These are phyloP conservation scores for Excoecaria cochinchinensis DNA, from an alignment of 345 rosid genomes.

Conservation along the genomic window DNA sequence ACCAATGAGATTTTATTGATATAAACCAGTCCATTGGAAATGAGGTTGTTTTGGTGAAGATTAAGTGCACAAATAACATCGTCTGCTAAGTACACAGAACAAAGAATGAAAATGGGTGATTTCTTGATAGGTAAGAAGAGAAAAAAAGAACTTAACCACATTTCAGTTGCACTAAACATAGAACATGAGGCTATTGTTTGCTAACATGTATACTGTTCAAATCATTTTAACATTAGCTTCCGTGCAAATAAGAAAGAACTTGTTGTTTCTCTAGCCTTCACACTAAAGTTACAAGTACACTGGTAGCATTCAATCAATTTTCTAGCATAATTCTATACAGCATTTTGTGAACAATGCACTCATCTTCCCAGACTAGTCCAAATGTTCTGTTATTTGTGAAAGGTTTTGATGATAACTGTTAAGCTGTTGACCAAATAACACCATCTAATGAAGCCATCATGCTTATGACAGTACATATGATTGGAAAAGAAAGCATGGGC, in stretches of 20 bases:
- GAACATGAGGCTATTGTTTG: neutral
- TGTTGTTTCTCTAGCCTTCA: neutral
- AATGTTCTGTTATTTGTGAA: neutral
- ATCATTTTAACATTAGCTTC: neutral
- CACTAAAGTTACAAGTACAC: neutral
- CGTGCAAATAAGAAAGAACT: neutral
- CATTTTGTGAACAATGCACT: neutral
- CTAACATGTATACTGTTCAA: neutral
- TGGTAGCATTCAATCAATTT: neutral
- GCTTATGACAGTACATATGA: neutral
- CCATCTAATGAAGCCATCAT: neutral
- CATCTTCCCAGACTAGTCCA: neutral
- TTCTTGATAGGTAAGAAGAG: neutral
- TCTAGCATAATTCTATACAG: neutral
- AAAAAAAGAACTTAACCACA: neutral
- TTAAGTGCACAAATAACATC: neutral
- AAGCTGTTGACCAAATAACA: neutral
- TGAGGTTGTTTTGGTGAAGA: neutral
- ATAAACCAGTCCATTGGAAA: neutral
- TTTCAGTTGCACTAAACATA: neutral
- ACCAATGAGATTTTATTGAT: neutral
- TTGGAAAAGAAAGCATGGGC: neutral
- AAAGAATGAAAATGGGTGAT: neutral
- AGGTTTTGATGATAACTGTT: neutral
- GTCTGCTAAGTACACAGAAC: neutral